Evolutionary conservation across 768 basidiomycete genomes (phyloP), one percentile per base, ranked within the genome.

Genomic region (Astraeus odoratus): DNA sequence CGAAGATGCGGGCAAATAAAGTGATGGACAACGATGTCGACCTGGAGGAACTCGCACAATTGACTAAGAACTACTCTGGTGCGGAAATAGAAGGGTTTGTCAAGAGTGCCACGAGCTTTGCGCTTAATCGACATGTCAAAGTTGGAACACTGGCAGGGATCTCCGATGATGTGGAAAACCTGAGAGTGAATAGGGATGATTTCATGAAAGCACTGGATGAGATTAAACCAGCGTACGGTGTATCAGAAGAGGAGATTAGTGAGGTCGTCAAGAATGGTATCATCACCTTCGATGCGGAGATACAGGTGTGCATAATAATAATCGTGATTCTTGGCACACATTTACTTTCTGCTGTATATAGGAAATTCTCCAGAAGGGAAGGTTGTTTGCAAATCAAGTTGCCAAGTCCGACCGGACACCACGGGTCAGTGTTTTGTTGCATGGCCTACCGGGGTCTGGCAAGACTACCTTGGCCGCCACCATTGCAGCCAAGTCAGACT

Each of bases 61-160:
- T 76, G 35, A 98, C 94, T 44, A 99, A 98, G 73, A 99, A 99
- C 70, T 99, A 97, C 61, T 90, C 87, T 7, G 96, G 96, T 44
- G 96, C 96, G 1, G 96, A 99, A 66, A 90, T 99, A 48, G 80
- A 80, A 44, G 96, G 96, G 55, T 69, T 99, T 36, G 86, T 98
- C 66, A 98, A 97, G 76, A 96, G 92, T 58, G 96, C 96, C 25
- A 93, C 95, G 1, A 91, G 86, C 80, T 99, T 95, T 58, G 95
- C 96, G 18, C 95, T 99, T 71, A 94, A 88, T 57, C 74, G 96
- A 31, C 96, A 99, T 61, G 92, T 98, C 56, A 97, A 97, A 69
- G 86, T 97, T 48, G 96, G 96, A 13, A 96, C 94, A 5, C 83
- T 96, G 71, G 96, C 96, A 2, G 96, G 92, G 8, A 89, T 98